These are phyloP conservation scores for Ormosia emarginata DNA, from an alignment of 306 rosid species.

Conservation along the genomic window DNA sequence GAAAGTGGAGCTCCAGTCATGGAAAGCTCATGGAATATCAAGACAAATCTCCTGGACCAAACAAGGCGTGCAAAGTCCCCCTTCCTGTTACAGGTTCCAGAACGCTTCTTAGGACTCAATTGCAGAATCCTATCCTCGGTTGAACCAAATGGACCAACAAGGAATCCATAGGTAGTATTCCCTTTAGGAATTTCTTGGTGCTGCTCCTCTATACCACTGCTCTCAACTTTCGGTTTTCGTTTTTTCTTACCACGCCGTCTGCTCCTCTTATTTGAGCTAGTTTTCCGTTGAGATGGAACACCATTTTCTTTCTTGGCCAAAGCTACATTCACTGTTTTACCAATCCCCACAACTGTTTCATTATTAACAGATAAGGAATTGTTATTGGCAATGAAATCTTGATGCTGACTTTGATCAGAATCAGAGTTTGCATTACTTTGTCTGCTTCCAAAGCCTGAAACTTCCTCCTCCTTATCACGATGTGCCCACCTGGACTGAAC, in stretches of 20 bases:
- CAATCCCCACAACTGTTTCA: constrained; percentile 31
- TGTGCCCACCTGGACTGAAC: constrained; percentile 99
- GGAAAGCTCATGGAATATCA: constrained; percentile 90
- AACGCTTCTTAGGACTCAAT: constrained; percentile 88
- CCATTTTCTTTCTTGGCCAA: constrained; percentile 48
- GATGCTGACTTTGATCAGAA: constrained; percentile 42
- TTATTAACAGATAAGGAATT: constrained; percentile 37
- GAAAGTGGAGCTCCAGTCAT: constrained; percentile 98
- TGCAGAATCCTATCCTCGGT: constrained; percentile 73
- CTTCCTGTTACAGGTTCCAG: constrained; percentile 93
- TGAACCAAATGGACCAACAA: constrained; percentile 84
- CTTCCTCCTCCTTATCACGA: constrained; percentile 62
- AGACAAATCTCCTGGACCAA: constrained; percentile 93
- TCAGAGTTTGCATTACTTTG: constrained; percentile 28
- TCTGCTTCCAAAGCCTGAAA: constrained; percentile 60
- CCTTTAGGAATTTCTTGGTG: constrained; percentile 69
- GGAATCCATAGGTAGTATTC: constrained; percentile 73
- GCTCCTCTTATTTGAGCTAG: constrained; percentile 60
- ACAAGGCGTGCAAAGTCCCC: constrained; percentile 88
- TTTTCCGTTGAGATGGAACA: constrained; percentile 41
- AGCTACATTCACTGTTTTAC: constrained; percentile 41
- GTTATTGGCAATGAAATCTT: constrained; percentile 40
- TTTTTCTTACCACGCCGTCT: constrained; percentile 49
- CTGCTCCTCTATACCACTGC: constrained; percentile 49
- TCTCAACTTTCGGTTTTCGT: constrained; percentile 34